Conservation (phyloP, 169 alveolate genomes). For the Cryptosporidium sp. region DNA sequence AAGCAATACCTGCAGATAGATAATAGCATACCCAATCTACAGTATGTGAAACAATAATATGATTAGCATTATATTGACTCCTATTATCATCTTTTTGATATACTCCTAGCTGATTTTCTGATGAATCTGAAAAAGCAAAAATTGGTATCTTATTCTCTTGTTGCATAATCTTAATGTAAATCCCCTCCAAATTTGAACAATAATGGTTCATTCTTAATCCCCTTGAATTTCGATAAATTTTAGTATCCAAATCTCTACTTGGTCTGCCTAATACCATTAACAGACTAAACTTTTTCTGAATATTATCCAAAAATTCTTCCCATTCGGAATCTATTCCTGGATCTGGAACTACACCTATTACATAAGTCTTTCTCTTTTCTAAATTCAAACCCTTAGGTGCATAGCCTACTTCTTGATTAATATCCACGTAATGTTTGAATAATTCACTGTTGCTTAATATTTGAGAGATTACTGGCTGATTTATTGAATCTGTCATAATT, state of each 20-base stretch:
- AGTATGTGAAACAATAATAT: slow-evolving; percentile 50
- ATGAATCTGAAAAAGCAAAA: slow-evolving; percentile 52
- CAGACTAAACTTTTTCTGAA: slow-evolving; percentile 11
- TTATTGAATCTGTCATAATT: slow-evolving; percentile 65
- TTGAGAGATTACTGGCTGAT: slow-evolving; percentile 47
- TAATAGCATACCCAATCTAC: slow-evolving; percentile 66
- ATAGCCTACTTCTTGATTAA: slow-evolving; percentile 62
- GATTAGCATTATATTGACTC: slow-evolving; percentile 34
- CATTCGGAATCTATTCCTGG: slow-evolving; percentile 72
- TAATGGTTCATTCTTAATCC: slow-evolving; percentile 73
- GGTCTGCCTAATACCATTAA: slow-evolving; percentile 49
- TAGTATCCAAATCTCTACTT: slow-evolving; percentile 46
- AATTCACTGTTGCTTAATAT: slow-evolving; percentile 8
- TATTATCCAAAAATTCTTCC: slow-evolving; percentile 50
- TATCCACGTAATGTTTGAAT: slow-evolving; percentile 46
- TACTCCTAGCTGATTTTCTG: slow-evolving; percentile 50
- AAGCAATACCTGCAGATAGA: slow-evolving; percentile 60
- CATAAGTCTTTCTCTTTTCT: slow-evolving; percentile 48
- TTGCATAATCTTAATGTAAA: slow-evolving; percentile 12
- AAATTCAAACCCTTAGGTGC: slow-evolving; percentile 40
- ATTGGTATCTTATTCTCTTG: slow-evolving; percentile 36
- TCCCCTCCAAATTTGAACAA: slow-evolving; percentile 50
- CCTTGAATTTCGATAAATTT: slow-evolving; percentile 35
- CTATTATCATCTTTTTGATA: slow-evolving; percentile 58
- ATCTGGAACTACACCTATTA: slow-evolving; percentile 67